Evolutionary conservation across 2,329 filamentous ascomycete genomes (phyloP).

Genomic region (Fusarium solani-melongenae): DNA sequence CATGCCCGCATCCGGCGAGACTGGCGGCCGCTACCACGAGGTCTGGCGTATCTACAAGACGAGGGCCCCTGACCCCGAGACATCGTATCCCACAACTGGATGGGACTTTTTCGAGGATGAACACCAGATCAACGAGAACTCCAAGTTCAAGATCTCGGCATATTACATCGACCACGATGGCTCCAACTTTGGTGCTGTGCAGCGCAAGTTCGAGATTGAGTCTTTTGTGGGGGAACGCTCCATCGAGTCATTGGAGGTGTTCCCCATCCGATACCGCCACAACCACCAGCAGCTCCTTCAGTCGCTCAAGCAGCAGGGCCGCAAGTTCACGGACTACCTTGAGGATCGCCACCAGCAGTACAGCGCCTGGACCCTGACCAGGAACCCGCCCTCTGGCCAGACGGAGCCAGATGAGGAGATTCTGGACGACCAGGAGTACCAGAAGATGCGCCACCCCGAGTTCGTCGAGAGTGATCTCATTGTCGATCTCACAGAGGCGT

Average conservation of each 20-base stretch:
- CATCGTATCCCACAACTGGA: conserved; percentile 41
- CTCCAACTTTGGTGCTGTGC: conserved; percentile 51
- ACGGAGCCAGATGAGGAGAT: conserved; percentile 47
- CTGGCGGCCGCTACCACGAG: conserved; percentile 52
- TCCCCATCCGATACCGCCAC: conserved; percentile 52
- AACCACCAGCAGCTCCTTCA: conserved; percentile 50
- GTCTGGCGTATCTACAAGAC: conserved; percentile 53
- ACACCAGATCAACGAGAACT: conserved; percentile 43
- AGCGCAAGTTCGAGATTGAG: conserved; percentile 50
- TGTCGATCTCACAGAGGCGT: conserved; percentile 54
- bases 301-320: conserved; percentile 47
- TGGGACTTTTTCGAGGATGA: conserved; percentile 53
- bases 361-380: conserved; percentile 55
- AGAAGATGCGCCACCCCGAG: conserved; percentile 52
- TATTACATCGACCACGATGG: conserved; percentile 59
- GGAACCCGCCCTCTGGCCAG: conserved; percentile 48
- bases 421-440: conserved; percentile 44
- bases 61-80: conserved; percentile 46
- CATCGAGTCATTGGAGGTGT: conserved; percentile 52
- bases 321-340: conserved; percentile 48
- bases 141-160: conserved; percentile 49
- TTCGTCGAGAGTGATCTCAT: conserved; percentile 57
- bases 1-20: conserved; percentile 50
- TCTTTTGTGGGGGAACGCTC: conserved; percentile 52
- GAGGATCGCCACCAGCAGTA: conserved; percentile 53